Percentiles rank a stretch among this genome's conserved stretches.
Conservation (phyloP, 164 flowering plant genomes). For the Liquidambar formosana region DNA sequence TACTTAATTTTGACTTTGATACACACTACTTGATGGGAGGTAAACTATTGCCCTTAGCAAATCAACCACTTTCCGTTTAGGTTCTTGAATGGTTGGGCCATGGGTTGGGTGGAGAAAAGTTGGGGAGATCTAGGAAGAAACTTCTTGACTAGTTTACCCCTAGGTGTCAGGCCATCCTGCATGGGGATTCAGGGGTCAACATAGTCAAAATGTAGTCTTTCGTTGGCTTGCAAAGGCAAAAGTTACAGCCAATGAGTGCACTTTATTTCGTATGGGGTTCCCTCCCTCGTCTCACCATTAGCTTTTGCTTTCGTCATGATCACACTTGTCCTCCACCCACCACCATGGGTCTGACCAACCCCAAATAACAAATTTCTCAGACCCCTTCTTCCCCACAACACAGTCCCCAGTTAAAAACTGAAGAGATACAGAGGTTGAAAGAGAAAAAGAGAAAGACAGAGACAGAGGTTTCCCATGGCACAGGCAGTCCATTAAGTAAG, state of each 20-base stretch:
- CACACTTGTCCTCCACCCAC: conserved; percentile 34
- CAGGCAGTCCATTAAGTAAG: neutral
- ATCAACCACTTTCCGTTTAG: too few species aligned
- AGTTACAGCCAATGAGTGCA: conserved; percentile 20
- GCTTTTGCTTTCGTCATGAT: conserved; percentile 39
- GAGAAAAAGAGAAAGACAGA: neutral
- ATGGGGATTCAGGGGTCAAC: neutral
- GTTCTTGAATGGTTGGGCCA: neutral
- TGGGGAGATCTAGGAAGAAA: neutral
- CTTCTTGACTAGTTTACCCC: neutral
- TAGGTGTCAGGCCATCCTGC: neutral
- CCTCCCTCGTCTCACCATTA: conserved; percentile 39
- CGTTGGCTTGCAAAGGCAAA: neutral
- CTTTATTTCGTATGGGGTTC: conserved; percentile 66
- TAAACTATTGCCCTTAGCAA: too few species aligned
- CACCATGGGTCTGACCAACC: conserved; percentile 17
- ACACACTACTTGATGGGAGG: too few species aligned
- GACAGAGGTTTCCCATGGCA: conserved; percentile 7
- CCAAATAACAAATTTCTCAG: conserved; percentile 16
- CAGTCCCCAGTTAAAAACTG: conserved; percentile 6
- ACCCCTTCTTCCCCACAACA: conserved; percentile 24
- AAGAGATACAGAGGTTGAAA: neutral
- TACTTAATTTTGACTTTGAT: too few species aligned
- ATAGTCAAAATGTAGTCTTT: conserved; percentile 9
- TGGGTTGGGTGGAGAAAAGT: neutral